Evolutionary conservation across 2,329 filamentous ascomycete species (phyloP).

Genomic region (Aspergillus niger): DNA sequence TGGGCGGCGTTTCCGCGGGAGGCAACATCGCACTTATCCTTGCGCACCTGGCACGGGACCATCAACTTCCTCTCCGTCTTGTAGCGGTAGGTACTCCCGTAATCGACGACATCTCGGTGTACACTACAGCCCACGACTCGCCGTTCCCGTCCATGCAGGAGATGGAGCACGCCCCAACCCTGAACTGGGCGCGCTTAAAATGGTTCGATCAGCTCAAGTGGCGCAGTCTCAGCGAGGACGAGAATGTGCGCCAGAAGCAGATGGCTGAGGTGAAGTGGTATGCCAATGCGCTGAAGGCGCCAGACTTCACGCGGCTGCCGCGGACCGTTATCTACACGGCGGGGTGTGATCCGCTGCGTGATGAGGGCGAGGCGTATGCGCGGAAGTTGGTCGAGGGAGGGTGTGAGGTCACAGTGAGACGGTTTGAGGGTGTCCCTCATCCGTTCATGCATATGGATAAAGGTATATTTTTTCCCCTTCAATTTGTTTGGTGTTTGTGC

Average conservation of each 20-base stretch:
- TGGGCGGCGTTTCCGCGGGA: conserved; percentile 50
- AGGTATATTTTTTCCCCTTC: conserved; percentile 14
- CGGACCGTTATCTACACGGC: conserved; percentile 49
- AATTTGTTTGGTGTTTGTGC: neutral
- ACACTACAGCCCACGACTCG: conserved; percentile 38
- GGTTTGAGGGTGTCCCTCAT: conserved; percentile 53
- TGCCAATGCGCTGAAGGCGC: conserved; percentile 40
- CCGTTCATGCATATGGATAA: conserved; percentile 54
- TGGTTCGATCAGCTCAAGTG: conserved; percentile 45
- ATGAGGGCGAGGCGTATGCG: conserved; percentile 54
- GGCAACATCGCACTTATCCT: conserved; percentile 30
- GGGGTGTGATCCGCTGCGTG: conserved; percentile 49
- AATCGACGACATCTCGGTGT: conserved; percentile 45
- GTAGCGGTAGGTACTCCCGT: conserved; percentile 46
- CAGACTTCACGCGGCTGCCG: conserved; percentile 36
- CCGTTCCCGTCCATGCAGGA: conserved; percentile 46
- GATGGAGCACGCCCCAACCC: conserved; percentile 47
- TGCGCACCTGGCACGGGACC: conserved; percentile 46
- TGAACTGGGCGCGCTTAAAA: conserved; percentile 48
- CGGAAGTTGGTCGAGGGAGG: conserved; percentile 47
- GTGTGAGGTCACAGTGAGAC: conserved; percentile 49
- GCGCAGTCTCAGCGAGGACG: conserved; percentile 27
- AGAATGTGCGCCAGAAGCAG: conserved; percentile 20
- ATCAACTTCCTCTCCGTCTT: conserved; percentile 40
- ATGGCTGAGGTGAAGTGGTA: conserved; percentile 32